Conservation (phyloP, 371 early-diverging fungal genomes). For the Rhizopus stolonifer region DNA sequence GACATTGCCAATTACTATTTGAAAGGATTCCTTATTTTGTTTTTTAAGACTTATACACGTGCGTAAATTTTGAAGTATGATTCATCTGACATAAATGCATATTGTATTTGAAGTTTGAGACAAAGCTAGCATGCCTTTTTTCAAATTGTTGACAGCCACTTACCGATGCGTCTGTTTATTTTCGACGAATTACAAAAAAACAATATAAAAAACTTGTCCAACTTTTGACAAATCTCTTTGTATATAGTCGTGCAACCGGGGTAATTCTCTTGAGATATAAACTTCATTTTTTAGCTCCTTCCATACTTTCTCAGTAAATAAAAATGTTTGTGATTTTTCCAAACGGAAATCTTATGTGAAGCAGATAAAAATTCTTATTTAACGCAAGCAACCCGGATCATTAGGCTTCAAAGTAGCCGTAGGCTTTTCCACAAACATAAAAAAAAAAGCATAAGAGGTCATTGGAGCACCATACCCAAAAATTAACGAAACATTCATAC, state of each 20-base stretch:
- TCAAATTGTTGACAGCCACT: not conserved
- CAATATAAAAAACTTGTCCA: not conserved
- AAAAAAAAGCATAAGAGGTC: no score
- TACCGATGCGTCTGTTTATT: slow-evolving; percentile 4
- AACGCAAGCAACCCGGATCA: no score
- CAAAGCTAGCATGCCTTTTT: slow-evolving; percentile 4
- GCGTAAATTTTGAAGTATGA: slow-evolving; percentile 9
- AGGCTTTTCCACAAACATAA: no score
- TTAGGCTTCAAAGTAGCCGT: no score
- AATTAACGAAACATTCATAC: no score
- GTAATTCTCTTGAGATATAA: slow-evolving; percentile 5
- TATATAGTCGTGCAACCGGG: slow-evolving; percentile 1
- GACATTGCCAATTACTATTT: slow-evolving; percentile 7
- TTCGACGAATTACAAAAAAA: not conserved
- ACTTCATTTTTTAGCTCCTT: slow-evolving; percentile 2
- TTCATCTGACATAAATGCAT: slow-evolving; percentile 6
- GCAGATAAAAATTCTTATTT: no score
- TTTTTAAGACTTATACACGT: slow-evolving; percentile 7
- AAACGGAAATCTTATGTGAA: no score
- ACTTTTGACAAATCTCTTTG: slow-evolving; percentile 1
- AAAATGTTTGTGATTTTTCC: slow-evolving; percentile 2
- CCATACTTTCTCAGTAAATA: slow-evolving; percentile 7
- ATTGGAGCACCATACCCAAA: no score
- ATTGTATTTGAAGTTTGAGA: not conserved
- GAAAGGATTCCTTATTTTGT: slow-evolving; percentile 4